A percentile compares a stretch with the other conserved stretches of the same genome.
These are phyloP conservation scores for Coemansia sp. DNA, from an alignment of 192 early-diverging fungal genomes.

Conservation along the genomic window DNA sequence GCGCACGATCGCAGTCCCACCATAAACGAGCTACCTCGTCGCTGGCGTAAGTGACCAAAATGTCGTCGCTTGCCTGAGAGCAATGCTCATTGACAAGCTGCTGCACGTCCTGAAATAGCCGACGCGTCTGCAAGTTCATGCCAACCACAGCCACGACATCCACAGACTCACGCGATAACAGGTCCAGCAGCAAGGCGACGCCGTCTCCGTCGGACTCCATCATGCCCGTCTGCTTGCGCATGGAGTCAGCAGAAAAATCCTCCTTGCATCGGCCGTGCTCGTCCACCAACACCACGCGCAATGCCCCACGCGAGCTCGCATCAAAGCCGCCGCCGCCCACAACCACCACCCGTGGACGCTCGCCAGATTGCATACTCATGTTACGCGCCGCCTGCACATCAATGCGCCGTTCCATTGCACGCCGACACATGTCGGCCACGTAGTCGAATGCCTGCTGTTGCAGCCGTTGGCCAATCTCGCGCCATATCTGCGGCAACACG, in stretches of 20 bases:
- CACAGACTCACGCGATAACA: constrained; percentile 61
- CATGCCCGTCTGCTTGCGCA: constrained; percentile 25
- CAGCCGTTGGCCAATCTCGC: constrained; percentile 74
- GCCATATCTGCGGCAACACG: constrained; percentile 69
- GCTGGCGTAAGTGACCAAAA: constrained; percentile 69
- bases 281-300: constrained; percentile 68
- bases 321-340: constrained; percentile 51
- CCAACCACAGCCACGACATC: constrained; percentile 84
- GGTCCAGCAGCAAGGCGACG: constrained; percentile 55
- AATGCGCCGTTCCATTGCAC: constrained; percentile 59
- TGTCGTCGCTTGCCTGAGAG: constrained; percentile 51
- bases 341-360: constrained; percentile 36
- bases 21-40: constrained; percentile 88
- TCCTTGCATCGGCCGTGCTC: constrained; percentile 72
- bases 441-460: constrained; percentile 68
- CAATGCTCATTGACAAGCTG: constrained; percentile 56
- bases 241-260: constrained; percentile 61
- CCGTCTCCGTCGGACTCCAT: constrained; percentile 24
- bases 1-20: constrained; percentile 73
- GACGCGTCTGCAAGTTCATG: constrained; percentile 70
- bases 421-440: constrained; percentile 65
- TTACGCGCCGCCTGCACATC: constrained; percentile 32
- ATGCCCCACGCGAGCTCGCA: constrained; percentile 47
- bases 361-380: constrained; percentile 1
- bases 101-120: constrained; percentile 69